Percentiles rank a stretch among this genome's conserved stretches.
These are phyloP conservation scores for Nicotiana knightiana DNA, from an alignment of 257 asterid genomes.

Conservation along the genomic window DNA sequence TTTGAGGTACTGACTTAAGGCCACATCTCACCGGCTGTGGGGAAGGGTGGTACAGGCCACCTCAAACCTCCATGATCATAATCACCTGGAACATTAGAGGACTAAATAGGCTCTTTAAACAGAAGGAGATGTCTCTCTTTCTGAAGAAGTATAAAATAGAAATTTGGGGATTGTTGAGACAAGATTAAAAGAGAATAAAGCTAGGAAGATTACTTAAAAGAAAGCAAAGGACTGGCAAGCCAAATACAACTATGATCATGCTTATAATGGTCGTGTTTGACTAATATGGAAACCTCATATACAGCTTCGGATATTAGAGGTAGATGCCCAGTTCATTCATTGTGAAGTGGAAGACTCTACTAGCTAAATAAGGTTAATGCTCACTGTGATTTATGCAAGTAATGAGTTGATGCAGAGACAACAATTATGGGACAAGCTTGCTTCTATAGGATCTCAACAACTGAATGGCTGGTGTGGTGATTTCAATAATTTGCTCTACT, in stretches of 20 bases:
- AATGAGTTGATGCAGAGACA: neutral
- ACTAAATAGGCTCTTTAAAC: no score
- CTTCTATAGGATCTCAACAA: neutral
- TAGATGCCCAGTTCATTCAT: neutral
- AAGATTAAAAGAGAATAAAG: neutral
- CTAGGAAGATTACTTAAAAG: neutral
- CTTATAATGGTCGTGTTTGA: neutral
- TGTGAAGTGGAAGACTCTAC: neutral
- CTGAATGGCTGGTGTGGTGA: neutral
- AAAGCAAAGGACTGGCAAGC: neutral
- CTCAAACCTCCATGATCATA: no score
- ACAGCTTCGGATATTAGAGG: no score
- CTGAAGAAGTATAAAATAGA: no score
- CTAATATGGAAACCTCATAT: neutral
- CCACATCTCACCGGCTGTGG: no score
- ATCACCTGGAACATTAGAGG: no score
- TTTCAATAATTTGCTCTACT: neutral
- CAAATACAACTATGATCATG: neutral
- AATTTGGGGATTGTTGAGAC: neutral
- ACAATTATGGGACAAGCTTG: neutral
- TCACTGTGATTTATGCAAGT: no score
- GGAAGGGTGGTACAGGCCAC: no score
- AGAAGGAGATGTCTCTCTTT: no score
- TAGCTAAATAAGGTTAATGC: no score
- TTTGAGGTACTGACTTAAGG: no score